Percentiles rank a stretch among this genome's conserved stretches.
phyloP scores from a whole-genome alignment of 768 basidiomycete species.

The Paxillus ammoniavirescens region DNA sequence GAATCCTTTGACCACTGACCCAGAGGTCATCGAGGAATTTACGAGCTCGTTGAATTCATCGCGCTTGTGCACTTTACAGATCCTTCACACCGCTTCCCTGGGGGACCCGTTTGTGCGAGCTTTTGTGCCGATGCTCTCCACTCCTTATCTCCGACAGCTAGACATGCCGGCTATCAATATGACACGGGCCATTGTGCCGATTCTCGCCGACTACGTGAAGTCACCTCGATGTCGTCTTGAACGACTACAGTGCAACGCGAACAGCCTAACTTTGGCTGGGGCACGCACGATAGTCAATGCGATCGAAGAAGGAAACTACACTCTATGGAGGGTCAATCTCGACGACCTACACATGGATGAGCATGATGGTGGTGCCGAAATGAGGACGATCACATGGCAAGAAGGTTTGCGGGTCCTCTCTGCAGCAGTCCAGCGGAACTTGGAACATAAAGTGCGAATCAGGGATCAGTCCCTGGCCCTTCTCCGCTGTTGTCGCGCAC shows the following conservation, averaged over 20 bases:
- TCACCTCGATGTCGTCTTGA: constrained; percentile 50
- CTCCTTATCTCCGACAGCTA: constrained; percentile 49
- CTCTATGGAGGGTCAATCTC: constrained; percentile 47
- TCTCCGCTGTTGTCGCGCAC: constrained; percentile 46
- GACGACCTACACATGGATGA: constrained; percentile 41
- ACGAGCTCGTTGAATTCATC: constrained; percentile 54
- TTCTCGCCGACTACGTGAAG: constrained; percentile 47
- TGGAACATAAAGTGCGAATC: constrained; percentile 35
- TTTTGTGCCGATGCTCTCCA: constrained; percentile 51
- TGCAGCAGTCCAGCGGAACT: constrained; percentile 43
- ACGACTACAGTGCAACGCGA: constrained; percentile 54
- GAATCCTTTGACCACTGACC: constrained; percentile 42
- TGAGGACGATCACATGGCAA: constrained; percentile 29
- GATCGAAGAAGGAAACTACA: constrained; percentile 45
- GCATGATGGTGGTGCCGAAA: constrained; percentile 28
- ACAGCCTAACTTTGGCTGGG: constrained; percentile 46
- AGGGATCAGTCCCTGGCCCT: constrained; percentile 49
- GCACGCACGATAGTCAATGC: constrained; percentile 45
- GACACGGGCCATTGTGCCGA: constrained; percentile 39
- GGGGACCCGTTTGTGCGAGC: constrained; percentile 47
- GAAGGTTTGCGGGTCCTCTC: constrained; percentile 32
- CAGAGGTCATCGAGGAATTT: constrained; percentile 38
- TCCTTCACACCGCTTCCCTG: constrained; percentile 50
- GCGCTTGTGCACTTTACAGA: constrained; percentile 45
- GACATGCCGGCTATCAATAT: constrained; percentile 54